Evolutionary conservation across 1,139 yeast species (phyloP).

Genomic region (Suhomyces panamericanus): DNA sequence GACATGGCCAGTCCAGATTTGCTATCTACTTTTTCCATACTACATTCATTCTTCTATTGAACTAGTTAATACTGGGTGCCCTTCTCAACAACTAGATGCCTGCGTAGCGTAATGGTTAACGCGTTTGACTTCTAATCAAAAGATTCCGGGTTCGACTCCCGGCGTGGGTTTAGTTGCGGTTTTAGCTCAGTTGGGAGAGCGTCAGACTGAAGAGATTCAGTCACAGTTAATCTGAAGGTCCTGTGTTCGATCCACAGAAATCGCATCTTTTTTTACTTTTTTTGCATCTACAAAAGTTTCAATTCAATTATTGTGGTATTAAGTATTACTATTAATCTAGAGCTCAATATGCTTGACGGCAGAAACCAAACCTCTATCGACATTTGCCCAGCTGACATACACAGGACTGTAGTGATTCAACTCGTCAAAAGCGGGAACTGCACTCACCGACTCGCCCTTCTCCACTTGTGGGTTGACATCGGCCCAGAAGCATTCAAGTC

Average conservation of each 20-base stretch:
- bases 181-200: constrained; percentile 89
- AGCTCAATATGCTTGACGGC: constrained; percentile 48
- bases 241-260: constrained; percentile 55
- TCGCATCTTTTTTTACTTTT: constrained; percentile 15
- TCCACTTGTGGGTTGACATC: constrained; percentile 42
- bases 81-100: constrained; percentile 7
- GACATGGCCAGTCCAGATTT: background rate
- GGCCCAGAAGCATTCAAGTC: constrained; percentile 71
- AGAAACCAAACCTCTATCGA: constrained; percentile 64
- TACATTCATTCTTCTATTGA: background rate
- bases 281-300: background rate
- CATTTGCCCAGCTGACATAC: constrained; percentile 64
- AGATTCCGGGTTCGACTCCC: constrained; percentile 21
- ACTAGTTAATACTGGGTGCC: background rate
- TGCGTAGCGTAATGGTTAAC: constrained; percentile 21
- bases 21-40: background rate
- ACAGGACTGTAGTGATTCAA: constrained; percentile 63
- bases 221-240: constrained; percentile 52
- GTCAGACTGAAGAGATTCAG: constrained; percentile 70
- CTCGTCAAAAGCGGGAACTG: constrained; percentile 71
- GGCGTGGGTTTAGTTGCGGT: constrained; percentile 29
- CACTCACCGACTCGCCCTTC: constrained; percentile 34
- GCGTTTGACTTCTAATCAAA: constrained; percentile 20
- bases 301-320: background rate
- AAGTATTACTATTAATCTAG: constrained; percentile 17